Conservation (phyloP, 169 alveolate species). For the Eimeria acervulina region DNA sequence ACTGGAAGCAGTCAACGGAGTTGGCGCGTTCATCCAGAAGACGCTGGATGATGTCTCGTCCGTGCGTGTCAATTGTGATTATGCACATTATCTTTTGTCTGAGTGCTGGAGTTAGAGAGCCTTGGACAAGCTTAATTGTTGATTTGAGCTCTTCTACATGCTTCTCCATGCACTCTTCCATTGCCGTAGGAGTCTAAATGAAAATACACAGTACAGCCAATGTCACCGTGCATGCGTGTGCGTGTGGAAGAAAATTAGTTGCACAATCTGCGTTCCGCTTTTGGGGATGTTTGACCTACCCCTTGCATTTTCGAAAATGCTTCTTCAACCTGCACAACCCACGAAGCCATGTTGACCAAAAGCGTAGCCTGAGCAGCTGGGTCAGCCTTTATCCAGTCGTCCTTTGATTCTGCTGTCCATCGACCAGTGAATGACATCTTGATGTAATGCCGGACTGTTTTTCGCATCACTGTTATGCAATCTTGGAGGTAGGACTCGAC, state of each 20-base stretch:
- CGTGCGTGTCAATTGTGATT: constrained; percentile 97
- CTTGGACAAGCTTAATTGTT: constrained; percentile 95
- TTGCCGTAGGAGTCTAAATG: constrained; percentile 39
- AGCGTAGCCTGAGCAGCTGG: constrained; percentile 95
- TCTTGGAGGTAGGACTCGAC: constrained; percentile 94
- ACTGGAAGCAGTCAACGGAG: constrained; percentile 95
- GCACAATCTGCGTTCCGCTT: not conserved
- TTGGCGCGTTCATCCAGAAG: constrained; percentile 93
- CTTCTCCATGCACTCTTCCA: constrained; percentile 70
- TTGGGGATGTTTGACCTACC: constrained; percentile 5
- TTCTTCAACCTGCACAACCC: constrained; percentile 93
- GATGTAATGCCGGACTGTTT: constrained; percentile 89
- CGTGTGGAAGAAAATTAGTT: not conserved
- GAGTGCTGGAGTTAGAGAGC: constrained; percentile 92
- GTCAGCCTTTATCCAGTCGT: constrained; percentile 93
- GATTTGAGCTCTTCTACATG: constrained; percentile 84
- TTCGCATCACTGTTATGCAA: constrained; percentile 94
- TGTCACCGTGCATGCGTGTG: not conserved
- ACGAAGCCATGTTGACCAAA: constrained; percentile 93
- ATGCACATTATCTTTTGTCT: constrained; percentile 96
- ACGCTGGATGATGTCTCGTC: constrained; percentile 96
- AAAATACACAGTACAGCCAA: not conserved
- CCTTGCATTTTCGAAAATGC: constrained; percentile 87
- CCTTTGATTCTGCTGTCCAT: constrained; percentile 86
- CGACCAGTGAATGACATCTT: constrained; percentile 88